Percentiles rank a stretch among this genome's conserved stretches.
phyloP scores from a whole-genome alignment of 257 asterid species.

The Handroanthus guayacan region DNA sequence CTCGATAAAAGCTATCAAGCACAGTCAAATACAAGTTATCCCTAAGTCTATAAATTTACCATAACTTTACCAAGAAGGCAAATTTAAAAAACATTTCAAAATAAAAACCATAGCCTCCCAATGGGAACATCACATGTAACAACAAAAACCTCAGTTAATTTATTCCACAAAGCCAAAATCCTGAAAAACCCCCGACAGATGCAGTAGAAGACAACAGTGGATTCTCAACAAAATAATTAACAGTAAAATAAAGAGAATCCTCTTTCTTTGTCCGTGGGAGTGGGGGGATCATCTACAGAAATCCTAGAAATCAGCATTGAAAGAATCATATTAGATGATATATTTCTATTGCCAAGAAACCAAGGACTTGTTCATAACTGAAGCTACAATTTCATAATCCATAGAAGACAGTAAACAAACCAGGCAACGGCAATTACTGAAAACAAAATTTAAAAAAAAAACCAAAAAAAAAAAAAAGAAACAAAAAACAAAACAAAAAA shows the following conservation, averaged over 20 bases:
- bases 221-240: background rate
- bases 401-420: background rate
- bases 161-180: background rate
- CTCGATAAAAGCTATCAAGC: conserved; percentile 1
- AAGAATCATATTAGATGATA: background rate
- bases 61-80: background rate
- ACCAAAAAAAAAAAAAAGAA: background rate
- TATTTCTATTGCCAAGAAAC: conserved; percentile 1
- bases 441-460: background rate
- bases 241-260: background rate
- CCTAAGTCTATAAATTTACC: background rate
- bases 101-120: background rate
- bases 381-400: background rate
- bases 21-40: conserved; percentile 11
- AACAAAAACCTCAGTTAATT: conserved; percentile 2
- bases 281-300: background rate
- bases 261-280: background rate
- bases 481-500: no score
- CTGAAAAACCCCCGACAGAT: background rate
- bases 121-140: background rate
- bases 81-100: background rate
- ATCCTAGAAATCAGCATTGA: conserved; percentile 1
- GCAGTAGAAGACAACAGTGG: background rate
- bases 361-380: background rate
- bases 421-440: background rate